These are phyloP conservation scores for Pestalotiopsis sp. DNA, from an alignment of 2,329 filamentous ascomycete genomes.

Conservation along the genomic window DNA sequence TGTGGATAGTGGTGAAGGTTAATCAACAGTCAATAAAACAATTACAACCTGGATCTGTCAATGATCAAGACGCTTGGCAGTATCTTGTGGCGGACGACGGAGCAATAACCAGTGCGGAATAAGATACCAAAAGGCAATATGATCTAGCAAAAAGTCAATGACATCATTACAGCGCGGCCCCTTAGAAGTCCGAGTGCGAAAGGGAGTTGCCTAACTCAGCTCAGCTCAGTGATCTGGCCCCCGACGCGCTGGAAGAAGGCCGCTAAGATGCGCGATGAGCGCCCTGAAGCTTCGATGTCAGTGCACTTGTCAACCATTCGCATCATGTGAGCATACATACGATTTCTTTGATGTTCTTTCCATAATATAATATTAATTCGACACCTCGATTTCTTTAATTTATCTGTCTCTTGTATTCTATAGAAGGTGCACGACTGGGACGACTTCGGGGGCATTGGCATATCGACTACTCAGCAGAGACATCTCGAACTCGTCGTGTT, in stretches of 20 bases:
- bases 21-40: too few species aligned
- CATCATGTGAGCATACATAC: neutral
- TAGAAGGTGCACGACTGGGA: neutral
- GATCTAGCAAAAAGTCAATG: too few species aligned
- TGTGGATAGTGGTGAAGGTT: too few species aligned
- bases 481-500: neutral
- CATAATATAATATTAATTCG: neutral
- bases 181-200: too few species aligned
- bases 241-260: neutral
- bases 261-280: neutral
- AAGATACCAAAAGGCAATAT: too few species aligned
- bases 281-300: neutral
- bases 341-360: neutral
- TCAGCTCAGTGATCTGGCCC: neutral
- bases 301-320: neutral
- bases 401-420: neutral
- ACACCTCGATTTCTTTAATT: neutral
- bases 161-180: too few species aligned
- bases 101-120: too few species aligned
- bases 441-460: too few species aligned
- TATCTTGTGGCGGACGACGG: too few species aligned
- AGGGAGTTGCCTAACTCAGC: neutral
- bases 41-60: too few species aligned
- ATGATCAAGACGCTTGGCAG: too few species aligned
- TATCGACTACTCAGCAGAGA: neutral